These are phyloP conservation scores for Fusarium solani-melongenae DNA, from an alignment of 2,329 filamentous ascomycete genomes.

Conservation along the genomic window DNA sequence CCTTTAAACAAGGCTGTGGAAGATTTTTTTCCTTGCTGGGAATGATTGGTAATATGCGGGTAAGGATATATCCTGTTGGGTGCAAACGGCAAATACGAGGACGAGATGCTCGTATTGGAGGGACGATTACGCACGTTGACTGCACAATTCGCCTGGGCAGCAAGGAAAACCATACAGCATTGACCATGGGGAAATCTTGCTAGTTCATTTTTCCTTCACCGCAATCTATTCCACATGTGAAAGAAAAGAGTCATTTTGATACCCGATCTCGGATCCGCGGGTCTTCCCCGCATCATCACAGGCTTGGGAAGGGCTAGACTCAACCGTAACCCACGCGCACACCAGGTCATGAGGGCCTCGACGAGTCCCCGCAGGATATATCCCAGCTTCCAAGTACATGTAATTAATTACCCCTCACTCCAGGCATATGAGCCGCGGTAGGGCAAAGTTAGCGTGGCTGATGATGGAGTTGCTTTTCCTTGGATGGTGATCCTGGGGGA, in stretches of 20 bases:
- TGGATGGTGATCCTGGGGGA: conserved; percentile 3
- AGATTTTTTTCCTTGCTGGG: not conserved
- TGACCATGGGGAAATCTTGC: not conserved
- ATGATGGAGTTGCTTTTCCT: not conserved
- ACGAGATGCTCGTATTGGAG: conserved; percentile 4
- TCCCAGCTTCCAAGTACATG: not conserved
- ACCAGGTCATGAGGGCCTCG: conserved; percentile 35
- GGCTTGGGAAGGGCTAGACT: conserved; percentile 18
- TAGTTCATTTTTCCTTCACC: conserved; percentile 8
- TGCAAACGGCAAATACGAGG: conserved; percentile 10
- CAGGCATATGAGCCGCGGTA: not conserved
- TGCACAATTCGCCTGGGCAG: not conserved
- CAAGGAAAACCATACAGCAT: not conserved
- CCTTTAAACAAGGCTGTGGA: not conserved
- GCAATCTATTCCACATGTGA: conserved; percentile 12
- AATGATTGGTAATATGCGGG: not conserved
- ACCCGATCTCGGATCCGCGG: conserved; percentile 10
- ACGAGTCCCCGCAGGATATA: not conserved
- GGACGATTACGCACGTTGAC: not conserved
- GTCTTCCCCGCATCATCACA: conserved; percentile 33
- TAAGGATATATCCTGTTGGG: conserved; percentile 12
- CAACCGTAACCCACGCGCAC: conserved; percentile 16
- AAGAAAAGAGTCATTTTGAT: conserved; percentile 15
- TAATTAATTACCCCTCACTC: not conserved
- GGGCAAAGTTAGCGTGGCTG: conserved; percentile 14